Percentiles rank a stretch among this genome's conserved stretches.
These are phyloP conservation scores for Wallacemonas sp. DNA, from an alignment of 208 protist species.

Conservation along the genomic window DNA sequence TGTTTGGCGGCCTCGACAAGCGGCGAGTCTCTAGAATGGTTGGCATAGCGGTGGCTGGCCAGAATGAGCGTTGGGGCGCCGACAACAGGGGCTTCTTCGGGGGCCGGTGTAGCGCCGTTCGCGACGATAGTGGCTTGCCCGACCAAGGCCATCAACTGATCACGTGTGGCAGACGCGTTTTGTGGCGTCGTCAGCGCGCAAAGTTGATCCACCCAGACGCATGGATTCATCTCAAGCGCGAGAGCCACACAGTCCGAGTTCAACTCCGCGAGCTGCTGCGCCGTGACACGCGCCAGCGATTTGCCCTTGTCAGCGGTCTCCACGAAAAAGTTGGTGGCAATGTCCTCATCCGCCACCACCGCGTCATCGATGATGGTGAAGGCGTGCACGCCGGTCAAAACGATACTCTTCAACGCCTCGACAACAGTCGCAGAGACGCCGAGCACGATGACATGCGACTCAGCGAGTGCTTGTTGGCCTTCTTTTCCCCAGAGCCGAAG, in stretches of 20 bases:
- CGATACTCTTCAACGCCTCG: slow-evolving; percentile 96
- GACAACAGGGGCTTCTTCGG: neutral
- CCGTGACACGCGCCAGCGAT: slow-evolving; percentile 69
- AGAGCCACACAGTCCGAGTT: slow-evolving; percentile 74
- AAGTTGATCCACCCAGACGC: slow-evolving; percentile 45
- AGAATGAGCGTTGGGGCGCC: slow-evolving; percentile 23
- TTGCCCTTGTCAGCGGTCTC: slow-evolving; percentile 32
- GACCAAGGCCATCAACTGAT: neutral
- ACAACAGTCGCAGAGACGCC: slow-evolving; percentile 90
- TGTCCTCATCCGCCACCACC: slow-evolving; percentile 63
- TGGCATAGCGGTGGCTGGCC: slow-evolving; percentile 43
- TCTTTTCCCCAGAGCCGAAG: slow-evolving; percentile 94
- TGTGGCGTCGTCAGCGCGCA: slow-evolving; percentile 8
- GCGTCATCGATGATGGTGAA: slow-evolving; percentile 95
- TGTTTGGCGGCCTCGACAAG: slow-evolving; percentile 20
- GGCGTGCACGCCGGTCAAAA: slow-evolving; percentile 92
- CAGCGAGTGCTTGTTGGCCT: slow-evolving; percentile 89
- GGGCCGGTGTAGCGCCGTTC: neutral
- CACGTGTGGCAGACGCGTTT: slow-evolving; percentile 2
- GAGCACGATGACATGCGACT: slow-evolving; percentile 88
- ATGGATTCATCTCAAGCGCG: slow-evolving; percentile 23
- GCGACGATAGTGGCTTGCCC: neutral
- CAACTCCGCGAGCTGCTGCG: slow-evolving; percentile 80
- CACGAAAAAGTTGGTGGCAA: slow-evolving; percentile 97
- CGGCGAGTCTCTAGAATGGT: slow-evolving; percentile 34